These are phyloP conservation scores for Vickermania spadyakhi DNA, from an alignment of 208 protist species.

Conservation along the genomic window DNA sequence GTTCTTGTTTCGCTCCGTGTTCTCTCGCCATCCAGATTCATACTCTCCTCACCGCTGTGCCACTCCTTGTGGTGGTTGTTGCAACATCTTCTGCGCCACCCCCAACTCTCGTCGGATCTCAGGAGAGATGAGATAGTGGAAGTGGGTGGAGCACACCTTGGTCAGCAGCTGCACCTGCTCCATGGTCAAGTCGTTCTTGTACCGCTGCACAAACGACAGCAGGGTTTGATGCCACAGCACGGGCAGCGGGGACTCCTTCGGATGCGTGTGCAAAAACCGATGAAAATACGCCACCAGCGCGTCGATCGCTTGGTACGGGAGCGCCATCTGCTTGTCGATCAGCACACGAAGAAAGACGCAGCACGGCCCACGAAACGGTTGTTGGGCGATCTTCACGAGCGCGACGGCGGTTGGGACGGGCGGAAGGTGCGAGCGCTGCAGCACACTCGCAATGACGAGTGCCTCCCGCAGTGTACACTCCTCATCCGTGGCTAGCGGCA, in stretches of 20 bases:
- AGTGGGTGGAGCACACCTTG: constrained; percentile 71
- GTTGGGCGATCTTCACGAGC: constrained; percentile 91
- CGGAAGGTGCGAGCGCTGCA: constrained; percentile 90
- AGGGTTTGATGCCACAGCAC: constrained; percentile 97
- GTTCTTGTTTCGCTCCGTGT: not conserved
- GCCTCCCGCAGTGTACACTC: constrained; percentile 94
- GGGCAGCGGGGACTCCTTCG: constrained; percentile 80
- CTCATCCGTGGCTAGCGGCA: constrained; percentile 94
- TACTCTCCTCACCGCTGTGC: not conserved
- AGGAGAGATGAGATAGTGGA: constrained; percentile 85
- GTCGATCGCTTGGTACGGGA: constrained; percentile 95
- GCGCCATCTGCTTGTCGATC: constrained; percentile 97
- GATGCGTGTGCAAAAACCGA: constrained; percentile 75
- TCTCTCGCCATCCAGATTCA: not conserved
- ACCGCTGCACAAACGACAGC: constrained; percentile 90
- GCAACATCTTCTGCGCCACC: constrained; percentile 17
- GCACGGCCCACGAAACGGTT: constrained; percentile 87
- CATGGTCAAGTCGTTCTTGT: constrained; percentile 76
- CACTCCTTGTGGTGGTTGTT: not conserved
- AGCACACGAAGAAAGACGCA: constrained; percentile 94
- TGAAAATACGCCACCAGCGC: constrained; percentile 94
- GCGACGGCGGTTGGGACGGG: constrained; percentile 88
- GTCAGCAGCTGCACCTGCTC: constrained; percentile 63
- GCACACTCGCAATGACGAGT: constrained; percentile 89
- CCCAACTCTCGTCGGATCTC: constrained; percentile 77